phyloP scores from a whole-genome alignment of 345 rosid genomes.

The Eucalyptus tenuipes region DNA sequence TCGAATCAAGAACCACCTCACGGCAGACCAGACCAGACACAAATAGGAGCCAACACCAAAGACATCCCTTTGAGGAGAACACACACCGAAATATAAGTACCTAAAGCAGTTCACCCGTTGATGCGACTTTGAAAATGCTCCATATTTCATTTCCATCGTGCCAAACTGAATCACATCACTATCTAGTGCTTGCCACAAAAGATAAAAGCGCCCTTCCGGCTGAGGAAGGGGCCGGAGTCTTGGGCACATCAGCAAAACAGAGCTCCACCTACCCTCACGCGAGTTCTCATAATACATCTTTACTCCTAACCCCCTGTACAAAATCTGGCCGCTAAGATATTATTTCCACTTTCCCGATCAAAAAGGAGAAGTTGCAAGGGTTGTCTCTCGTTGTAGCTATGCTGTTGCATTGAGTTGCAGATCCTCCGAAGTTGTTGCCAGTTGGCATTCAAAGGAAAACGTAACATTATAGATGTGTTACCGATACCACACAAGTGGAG shows the following conservation, averaged over 20 bases:
- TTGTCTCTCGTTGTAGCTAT: neutral
- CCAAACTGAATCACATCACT: neutral
- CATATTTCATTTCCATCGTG: neutral
- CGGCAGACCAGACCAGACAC: neutral
- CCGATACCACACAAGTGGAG: conserved; percentile 45
- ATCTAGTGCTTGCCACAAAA: neutral
- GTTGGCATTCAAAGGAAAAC: neutral
- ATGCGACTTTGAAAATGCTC: neutral
- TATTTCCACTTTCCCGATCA: neutral
- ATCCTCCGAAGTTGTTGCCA: neutral
- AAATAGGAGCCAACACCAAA: neutral
- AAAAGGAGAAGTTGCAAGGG: neutral
- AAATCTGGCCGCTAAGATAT: neutral
- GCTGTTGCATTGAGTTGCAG: neutral
- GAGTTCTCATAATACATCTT: neutral
- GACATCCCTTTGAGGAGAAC: neutral
- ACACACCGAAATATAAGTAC: neutral
- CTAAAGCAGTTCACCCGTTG: neutral
- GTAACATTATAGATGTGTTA: neutral
- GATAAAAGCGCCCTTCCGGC: neutral
- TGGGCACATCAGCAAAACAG: neutral
- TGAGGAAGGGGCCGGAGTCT: neutral
- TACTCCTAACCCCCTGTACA: neutral
- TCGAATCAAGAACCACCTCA: neutral
- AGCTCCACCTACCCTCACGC: neutral